Conservation (phyloP, 1,284 basidiomycete species). For the Somion occarium region DNA sequence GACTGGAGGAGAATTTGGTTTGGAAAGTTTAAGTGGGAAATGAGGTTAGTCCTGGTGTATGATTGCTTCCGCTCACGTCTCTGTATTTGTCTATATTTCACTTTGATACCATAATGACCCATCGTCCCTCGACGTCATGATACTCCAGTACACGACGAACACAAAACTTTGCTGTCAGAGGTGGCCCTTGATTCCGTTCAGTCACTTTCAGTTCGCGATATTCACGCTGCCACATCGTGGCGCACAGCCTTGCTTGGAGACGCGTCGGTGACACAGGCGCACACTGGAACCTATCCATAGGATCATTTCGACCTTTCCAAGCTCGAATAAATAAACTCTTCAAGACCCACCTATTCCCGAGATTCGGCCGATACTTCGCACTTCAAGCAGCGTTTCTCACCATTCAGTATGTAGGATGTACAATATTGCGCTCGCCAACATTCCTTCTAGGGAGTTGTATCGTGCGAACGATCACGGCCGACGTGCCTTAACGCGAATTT, state of each 20-base stretch:
- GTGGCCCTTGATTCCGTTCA: too few relatives aligned
- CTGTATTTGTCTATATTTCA: neutral
- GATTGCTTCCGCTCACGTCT: neutral
- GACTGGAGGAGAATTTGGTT: slow-evolving; percentile 39
- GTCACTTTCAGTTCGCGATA: too few relatives aligned
- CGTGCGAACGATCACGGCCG: too few relatives aligned
- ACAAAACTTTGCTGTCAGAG: too few relatives aligned
- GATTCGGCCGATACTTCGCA: too few relatives aligned
- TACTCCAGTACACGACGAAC: too few relatives aligned
- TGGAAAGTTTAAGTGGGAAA: slow-evolving; percentile 29
- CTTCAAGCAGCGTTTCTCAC: too few relatives aligned
- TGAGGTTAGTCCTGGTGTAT: slow-evolving; percentile 12
- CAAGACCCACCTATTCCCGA: too few relatives aligned
- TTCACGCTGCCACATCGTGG: neutral
- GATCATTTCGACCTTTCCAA: neutral
- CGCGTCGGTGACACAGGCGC: neutral
- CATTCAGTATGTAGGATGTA: too few relatives aligned
- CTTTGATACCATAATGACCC: neutral
- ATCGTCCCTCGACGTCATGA: neutral
- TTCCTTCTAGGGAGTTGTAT: too few relatives aligned
- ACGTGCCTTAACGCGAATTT: too few relatives aligned
- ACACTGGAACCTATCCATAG: neutral
- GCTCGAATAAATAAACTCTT: neutral
- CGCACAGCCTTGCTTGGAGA: neutral
- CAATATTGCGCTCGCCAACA: too few relatives aligned